Percentiles rank a stretch among this genome's conserved stretches.
Evolutionary conservation across 371 early-diverging fungal species (phyloP).

Genomic region (Syncephalastrum contaminatum): DNA sequence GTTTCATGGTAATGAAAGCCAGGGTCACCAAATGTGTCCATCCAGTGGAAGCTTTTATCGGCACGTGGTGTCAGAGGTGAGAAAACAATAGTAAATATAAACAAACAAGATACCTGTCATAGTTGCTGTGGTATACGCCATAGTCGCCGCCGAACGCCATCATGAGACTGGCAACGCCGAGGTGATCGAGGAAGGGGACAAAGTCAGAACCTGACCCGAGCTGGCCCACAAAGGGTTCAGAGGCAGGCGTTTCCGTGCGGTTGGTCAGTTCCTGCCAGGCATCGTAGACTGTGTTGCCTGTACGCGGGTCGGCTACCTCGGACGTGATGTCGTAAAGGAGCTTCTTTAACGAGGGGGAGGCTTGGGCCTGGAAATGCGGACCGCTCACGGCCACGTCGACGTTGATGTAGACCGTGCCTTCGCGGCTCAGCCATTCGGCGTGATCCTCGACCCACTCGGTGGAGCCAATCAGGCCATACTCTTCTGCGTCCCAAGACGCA

Average conservation of each 20-base stretch:
- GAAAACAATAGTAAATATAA: neutral
- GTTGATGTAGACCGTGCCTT: slow-evolving; percentile 54
- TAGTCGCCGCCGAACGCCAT: slow-evolving; percentile 48
- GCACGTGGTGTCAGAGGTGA: slow-evolving; percentile 1
- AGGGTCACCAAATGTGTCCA: slow-evolving; percentile 69
- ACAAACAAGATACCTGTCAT: slow-evolving; percentile 34
- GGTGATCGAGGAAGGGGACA: slow-evolving; percentile 56
- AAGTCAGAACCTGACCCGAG: slow-evolving; percentile 59
- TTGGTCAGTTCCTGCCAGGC: slow-evolving; percentile 16
- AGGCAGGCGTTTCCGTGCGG: slow-evolving; percentile 5
- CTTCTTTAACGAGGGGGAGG: slow-evolving; percentile 39
- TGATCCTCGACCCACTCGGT: slow-evolving; percentile 67
- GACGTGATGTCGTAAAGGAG: slow-evolving; percentile 45
- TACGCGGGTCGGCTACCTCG: slow-evolving; percentile 32
- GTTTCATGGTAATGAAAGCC: slow-evolving; percentile 57
- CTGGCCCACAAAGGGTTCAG: slow-evolving; percentile 16
- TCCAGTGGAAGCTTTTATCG: slow-evolving; percentile 56
- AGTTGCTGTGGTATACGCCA: slow-evolving; percentile 60
- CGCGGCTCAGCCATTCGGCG: slow-evolving; percentile 47
- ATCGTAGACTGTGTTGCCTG: slow-evolving; percentile 14
- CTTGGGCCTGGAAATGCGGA: slow-evolving; percentile 7
- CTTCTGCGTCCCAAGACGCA: slow-evolving; percentile 64
- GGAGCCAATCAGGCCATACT: slow-evolving; percentile 57
- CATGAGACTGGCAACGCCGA: slow-evolving; percentile 57
- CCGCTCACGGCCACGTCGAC: slow-evolving; percentile 44